phyloP scores from a whole-genome alignment of 768 basidiomycete species.

The Tephrocybe sp. region DNA sequence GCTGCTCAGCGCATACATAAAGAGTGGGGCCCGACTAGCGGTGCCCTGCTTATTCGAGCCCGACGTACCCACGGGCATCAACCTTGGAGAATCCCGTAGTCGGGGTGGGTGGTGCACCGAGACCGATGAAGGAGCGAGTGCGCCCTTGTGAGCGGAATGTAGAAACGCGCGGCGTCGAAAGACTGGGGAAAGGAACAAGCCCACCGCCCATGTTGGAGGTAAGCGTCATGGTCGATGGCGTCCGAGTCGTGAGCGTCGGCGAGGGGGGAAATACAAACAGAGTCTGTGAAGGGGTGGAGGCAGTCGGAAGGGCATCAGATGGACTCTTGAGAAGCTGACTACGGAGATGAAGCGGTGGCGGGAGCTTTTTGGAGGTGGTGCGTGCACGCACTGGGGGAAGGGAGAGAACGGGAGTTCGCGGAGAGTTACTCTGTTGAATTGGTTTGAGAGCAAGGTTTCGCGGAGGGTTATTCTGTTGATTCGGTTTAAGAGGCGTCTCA shows the following conservation, averaged over 20 bases:
- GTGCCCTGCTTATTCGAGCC: slow-evolving; percentile 33
- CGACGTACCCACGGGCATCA: slow-evolving; percentile 80
- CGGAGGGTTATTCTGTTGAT: slow-evolving; percentile 13
- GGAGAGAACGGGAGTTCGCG: slow-evolving; percentile 18
- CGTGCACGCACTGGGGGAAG: slow-evolving; percentile 43
- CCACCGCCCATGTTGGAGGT: slow-evolving; percentile 52
- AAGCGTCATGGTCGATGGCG: slow-evolving; percentile 81
- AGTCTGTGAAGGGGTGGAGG: slow-evolving; percentile 72
- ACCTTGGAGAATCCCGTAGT: slow-evolving; percentile 83
- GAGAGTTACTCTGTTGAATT: slow-evolving; percentile 12
- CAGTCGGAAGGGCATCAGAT: slow-evolving; percentile 22
- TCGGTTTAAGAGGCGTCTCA: slow-evolving; percentile 8
- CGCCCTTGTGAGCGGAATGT: slow-evolving; percentile 65
- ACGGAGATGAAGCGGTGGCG: slow-evolving; percentile 56
- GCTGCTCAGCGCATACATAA: slow-evolving; percentile 1
- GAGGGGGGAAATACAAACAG: slow-evolving; percentile 87
- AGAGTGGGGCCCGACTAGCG: slow-evolving; percentile 1
- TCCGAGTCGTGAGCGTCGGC: slow-evolving; percentile 53
- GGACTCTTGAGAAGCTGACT: slow-evolving; percentile 28
- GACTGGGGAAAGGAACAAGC: slow-evolving; percentile 51
- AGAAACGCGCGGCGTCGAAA: slow-evolving; percentile 67
- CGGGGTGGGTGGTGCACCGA: slow-evolving; percentile 65
- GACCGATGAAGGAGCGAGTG: slow-evolving; percentile 70
- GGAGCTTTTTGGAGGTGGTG: slow-evolving; percentile 54
- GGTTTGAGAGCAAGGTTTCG: slow-evolving; percentile 10